Evolutionary conservation across 495 filamentous ascomycete genomes (phyloP).

Genomic region (Lasiosphaeris hirsuta): DNA sequence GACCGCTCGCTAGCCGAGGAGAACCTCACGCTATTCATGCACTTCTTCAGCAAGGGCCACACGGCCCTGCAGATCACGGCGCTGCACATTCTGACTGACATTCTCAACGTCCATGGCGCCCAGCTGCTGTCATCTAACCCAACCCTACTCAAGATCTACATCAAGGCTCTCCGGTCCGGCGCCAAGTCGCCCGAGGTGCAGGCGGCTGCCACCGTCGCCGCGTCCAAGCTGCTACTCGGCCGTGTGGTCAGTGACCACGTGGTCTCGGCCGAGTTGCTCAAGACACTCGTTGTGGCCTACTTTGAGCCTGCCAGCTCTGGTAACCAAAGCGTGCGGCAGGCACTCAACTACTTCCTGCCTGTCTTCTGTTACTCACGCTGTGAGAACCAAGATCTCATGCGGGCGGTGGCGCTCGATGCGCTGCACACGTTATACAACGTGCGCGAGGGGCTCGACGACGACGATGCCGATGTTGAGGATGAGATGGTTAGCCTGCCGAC

Average conservation of each 20-base stretch:
- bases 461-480: conserved; percentile 74
- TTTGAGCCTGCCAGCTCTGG: conserved; percentile 82
- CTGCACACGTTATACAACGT: conserved; percentile 63
- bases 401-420: conserved; percentile 61
- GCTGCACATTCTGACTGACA: conserved; percentile 89
- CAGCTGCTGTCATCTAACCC: conserved; percentile 60
- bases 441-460: conserved; percentile 68
- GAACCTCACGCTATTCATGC: conserved; percentile 90
- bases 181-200: conserved; percentile 69
- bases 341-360: conserved; percentile 90
- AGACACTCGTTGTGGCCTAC: conserved; percentile 76
- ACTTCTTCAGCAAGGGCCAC: conserved; percentile 92
- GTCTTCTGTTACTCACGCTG: conserved; percentile 84
- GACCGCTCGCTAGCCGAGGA: conserved; percentile 89
- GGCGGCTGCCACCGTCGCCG: conserved; percentile 73
- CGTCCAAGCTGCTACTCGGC: conserved; percentile 83
- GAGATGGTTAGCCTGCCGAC: conserved; percentile 73
- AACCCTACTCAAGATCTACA: conserved; percentile 70
- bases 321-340: conserved; percentile 85
- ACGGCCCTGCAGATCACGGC: conserved; percentile 84
- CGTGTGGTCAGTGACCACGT: conserved; percentile 58
- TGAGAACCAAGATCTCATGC: conserved; percentile 79
- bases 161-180: conserved; percentile 68
- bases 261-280: conserved; percentile 65
- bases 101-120: conserved; percentile 80